Evolutionary conservation across 371 early-diverging fungal species (phyloP).

Genomic region (Mortierella sp.): DNA sequence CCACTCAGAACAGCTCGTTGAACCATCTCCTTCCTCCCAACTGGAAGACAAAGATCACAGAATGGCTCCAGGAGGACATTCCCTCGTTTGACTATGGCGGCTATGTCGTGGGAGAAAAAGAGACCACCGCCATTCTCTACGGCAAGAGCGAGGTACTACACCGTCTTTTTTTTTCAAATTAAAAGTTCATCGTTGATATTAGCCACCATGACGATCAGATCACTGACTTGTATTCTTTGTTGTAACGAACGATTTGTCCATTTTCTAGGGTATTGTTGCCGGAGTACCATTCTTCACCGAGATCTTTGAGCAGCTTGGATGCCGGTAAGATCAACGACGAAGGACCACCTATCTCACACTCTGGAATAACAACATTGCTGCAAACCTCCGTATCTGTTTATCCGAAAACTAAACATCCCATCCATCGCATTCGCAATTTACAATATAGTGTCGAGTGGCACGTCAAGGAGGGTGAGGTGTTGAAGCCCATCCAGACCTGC

Average conservation of each 20-base stretch:
- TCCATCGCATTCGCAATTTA: background rate
- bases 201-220: background rate
- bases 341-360: too few species aligned
- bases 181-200: background rate
- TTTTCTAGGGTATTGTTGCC: conserved; percentile 84
- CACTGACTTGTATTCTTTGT: background rate
- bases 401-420: conserved; percentile 1
- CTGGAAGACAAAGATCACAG: conserved; percentile 75
- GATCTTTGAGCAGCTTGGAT: conserved; percentile 91
- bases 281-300: conserved; percentile 97
- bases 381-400: background rate
- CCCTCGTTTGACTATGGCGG: conserved; percentile 98
- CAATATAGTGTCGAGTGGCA: conserved; percentile 86
- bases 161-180: background rate
- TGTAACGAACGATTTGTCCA: background rate
- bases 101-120: conserved; percentile 93
- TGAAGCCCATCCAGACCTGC: conserved; percentile 81
- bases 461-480: conserved; percentile 81
- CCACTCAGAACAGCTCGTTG: conserved; percentile 22
- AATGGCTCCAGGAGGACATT: conserved; percentile 94
- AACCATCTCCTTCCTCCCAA: conserved; percentile 81
- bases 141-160: conserved; percentile 83
- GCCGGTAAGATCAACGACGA: conserved; percentile 77
- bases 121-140: conserved; percentile 86
- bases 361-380: background rate